Evolutionary conservation across 1,284 basidiomycete genomes (phyloP), one percentile per base, ranked within the genome.

Genomic region (Mycosarcoma maydis): DNA sequence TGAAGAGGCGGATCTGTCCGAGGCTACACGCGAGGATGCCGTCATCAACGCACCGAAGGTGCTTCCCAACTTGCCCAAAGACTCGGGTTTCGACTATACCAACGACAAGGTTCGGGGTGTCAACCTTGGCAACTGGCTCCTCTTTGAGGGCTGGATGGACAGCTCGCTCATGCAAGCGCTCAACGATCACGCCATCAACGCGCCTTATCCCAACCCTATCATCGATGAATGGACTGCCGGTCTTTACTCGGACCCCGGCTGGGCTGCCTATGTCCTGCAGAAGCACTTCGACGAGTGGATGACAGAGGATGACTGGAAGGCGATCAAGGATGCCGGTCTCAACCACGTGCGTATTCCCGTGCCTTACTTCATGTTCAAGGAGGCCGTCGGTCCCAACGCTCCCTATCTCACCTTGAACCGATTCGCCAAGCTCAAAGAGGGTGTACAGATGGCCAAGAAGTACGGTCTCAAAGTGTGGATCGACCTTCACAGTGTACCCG

Each of bases 181-280:
- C 43, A 77, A 80, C 55, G 45, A 69, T 45, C 70, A 78, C 43
- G 76, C 68, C 41, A 64, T 73, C 62, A 77, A 77, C 47, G 71
- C 73, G 0, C 72, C 72, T 26, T 65, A 44, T 27, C 43, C 65
- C 20, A 71, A 72, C 58, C 61, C 64, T 9, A 75, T 81, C 30
- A 69, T 93, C 56, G 92, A 94, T 81, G 92, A 96, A 83, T 96
- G 87, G 85, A 95, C 93, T 0, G 94, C 91, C 72, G 86, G 89
- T 49, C 85, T 88, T 75, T 86, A 86, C 71, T 82, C 86, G 75
- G 78, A 85, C 68, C 48, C 58, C 27, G 56, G 52, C 22, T 70
- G 67, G 67, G 75, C 77, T 16, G 66, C 57, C 11, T 49, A 56
- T 47, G 67, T 71, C 20, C 44, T 76, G 42, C 60, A 72, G 44